phyloP scores from a whole-genome alignment of 371 early-diverging fungal genomes.

The Circinella umbellata region DNA sequence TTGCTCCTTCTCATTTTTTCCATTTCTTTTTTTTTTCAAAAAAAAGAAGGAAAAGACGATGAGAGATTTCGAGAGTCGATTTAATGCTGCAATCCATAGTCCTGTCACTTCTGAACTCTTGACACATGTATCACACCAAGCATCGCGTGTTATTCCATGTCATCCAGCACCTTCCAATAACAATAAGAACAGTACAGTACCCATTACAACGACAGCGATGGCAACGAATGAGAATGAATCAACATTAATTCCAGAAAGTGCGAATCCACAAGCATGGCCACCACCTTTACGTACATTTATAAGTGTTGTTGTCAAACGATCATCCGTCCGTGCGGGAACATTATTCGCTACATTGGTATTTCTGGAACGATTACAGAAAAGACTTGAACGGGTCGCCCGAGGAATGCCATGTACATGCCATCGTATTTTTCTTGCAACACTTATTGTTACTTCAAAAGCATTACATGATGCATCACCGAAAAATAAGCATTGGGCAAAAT shows the following conservation, averaged over 20 bases:
- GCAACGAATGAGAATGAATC: background rate
- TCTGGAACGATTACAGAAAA: slow-evolving; percentile 55
- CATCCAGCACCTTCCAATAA: background rate
- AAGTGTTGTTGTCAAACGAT: slow-evolving; percentile 54
- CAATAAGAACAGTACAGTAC: too few relatives aligned
- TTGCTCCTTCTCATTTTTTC: background rate
- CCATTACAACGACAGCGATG: background rate
- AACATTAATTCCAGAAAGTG: background rate
- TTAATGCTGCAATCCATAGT: slow-evolving; percentile 14
- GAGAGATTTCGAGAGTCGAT: slow-evolving; percentile 6
- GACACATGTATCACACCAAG: slow-evolving; percentile 29
- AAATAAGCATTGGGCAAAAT: slow-evolving; percentile 79
- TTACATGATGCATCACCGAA: slow-evolving; percentile 78
- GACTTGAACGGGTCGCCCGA: slow-evolving; percentile 57
- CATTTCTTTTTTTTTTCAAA: slow-evolving; percentile 6
- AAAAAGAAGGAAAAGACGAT: background rate
- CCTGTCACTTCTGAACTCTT: slow-evolving; percentile 23
- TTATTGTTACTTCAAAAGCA: slow-evolving; percentile 73
- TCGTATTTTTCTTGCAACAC: slow-evolving; percentile 76
- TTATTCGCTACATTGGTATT: slow-evolving; percentile 66
- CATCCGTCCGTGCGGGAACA: slow-evolving; percentile 62
- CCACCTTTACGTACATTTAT: slow-evolving; percentile 61
- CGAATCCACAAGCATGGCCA: slow-evolving; percentile 16
- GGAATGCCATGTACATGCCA: slow-evolving; percentile 83
- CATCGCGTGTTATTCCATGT: slow-evolving; percentile 27